Evolutionary conservation across 2,329 filamentous ascomycete genomes (phyloP).

Genomic region (Blumeria graminis): DNA sequence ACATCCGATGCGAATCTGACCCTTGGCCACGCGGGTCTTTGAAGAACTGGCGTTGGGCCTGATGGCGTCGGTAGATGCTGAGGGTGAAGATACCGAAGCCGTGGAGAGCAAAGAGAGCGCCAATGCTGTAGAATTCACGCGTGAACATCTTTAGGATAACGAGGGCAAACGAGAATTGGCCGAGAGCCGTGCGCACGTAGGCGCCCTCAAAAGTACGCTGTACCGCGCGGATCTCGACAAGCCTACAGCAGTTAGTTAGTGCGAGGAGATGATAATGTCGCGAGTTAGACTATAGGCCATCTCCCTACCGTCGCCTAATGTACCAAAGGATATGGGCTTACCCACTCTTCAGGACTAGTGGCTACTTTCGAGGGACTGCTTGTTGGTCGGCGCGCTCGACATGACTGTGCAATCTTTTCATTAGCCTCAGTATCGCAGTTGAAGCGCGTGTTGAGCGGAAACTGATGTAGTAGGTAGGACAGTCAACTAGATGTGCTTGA

Average conservation of each 20-base stretch:
- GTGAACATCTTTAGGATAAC: conserved; percentile 95
- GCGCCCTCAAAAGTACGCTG: conserved; percentile 95
- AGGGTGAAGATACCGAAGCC: conserved; percentile 65
- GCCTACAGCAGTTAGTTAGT: conserved; percentile 14
- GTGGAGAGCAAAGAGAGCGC: conserved; percentile 86
- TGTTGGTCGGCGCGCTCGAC: no score
- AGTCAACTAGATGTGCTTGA: no score
- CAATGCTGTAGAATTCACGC: conserved; percentile 84
- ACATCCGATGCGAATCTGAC: conserved; percentile 20
- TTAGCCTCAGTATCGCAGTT: no score
- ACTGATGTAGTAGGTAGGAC: no score
- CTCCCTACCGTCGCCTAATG: no score
- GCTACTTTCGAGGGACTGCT: no score
- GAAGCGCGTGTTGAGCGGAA: no score
- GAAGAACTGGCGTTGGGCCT: conserved; percentile 91
- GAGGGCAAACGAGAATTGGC: conserved; percentile 85
- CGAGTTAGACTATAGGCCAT: no score
- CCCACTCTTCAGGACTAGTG: no score
- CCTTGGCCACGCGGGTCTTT: conserved; percentile 12
- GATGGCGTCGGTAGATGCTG: conserved; percentile 62
- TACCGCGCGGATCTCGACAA: conserved; percentile 83
- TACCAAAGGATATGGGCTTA: no score
- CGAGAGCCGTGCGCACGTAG: conserved; percentile 82
- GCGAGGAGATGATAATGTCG: no score
- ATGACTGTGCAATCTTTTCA: no score